A percentile compares a stretch with the other conserved stretches of the same genome.
These are phyloP conservation scores for Dipodascopsis uninucleata DNA, from an alignment of 805 yeast species.

Conservation along the genomic window DNA sequence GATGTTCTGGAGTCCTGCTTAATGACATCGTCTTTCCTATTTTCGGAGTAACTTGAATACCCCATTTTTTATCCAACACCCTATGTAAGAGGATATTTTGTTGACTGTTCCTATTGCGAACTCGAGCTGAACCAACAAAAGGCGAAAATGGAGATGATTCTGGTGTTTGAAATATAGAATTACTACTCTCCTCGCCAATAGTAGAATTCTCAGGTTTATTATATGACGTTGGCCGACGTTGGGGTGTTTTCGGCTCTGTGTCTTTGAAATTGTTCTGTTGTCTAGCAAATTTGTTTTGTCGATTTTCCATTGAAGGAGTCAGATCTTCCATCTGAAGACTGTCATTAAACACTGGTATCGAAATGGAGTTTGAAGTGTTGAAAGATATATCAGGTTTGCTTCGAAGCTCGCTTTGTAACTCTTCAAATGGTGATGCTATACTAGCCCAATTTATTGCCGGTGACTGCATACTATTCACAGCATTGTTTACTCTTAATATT, in stretches of 20 bases:
- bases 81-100: constrained; percentile 33
- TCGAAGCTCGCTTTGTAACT: constrained; percentile 15
- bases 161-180: constrained; percentile 18
- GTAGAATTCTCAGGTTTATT: constrained; percentile 25
- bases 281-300: background rate
- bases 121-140: constrained; percentile 17
- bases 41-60: constrained; percentile 37
- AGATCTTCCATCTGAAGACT: constrained; percentile 8
- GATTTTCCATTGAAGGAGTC: constrained; percentile 1
- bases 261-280: background rate
- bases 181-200: constrained; percentile 15
- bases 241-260: constrained; percentile 3
- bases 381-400: background rate
- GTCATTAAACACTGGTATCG: constrained; percentile 6
- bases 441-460: constrained; percentile 19
- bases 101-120: constrained; percentile 9
- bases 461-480: background rate
- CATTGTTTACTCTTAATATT: background rate
- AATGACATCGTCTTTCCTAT: constrained; percentile 3
- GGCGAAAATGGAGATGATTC: constrained; percentile 26
- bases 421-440: constrained; percentile 25
- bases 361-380: constrained; percentile 14
- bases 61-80: constrained; percentile 37
- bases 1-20: background rate
- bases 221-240: too few relatives aligned